Base-by-base conservation (phyloP, 768 basidiomycete genomes). In the Mrakia frigida region DNA sequence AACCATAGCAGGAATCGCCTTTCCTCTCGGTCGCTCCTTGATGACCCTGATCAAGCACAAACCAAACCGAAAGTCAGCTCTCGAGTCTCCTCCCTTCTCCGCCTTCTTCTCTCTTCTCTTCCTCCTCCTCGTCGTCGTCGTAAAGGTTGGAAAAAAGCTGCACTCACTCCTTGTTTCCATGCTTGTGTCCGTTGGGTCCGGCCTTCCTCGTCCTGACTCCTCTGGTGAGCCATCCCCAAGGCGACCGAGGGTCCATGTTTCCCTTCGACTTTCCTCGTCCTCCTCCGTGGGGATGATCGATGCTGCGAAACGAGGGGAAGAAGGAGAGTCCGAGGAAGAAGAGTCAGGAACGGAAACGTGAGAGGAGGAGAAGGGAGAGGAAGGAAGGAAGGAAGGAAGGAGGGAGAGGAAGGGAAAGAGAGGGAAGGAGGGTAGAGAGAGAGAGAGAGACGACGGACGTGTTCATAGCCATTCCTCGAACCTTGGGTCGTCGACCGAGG, bases 231-330 rank as follows among this genome's bases (percentile, higher is more conserved):
- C 92, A 94, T 74, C 93, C 94, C 90, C 91, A 97, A 73, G 92
- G 88, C 16, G 92, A 94, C 37, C 92, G 90, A 3, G 95, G 93
- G 82, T 94, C 90, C 82, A 93, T 96, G 88, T 95, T 90, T 76
- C 92, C 93, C 87, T 99, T 98, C 77, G 91, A 92, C 84, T 96
- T 98, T 80, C 96, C 96, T 85, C 96, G 91, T 84, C 96, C 96
- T 86, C 96, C 95, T 84, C 95, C 95, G 82, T 97, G 94, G 78
- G 96, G 80, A 60, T 95, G 93, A 84, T 94, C 93, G 74, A 87
- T 88, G 65, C 92, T 94, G 75, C n/a, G n/a, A n/a, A n/a, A n/a
- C n/a, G n/a, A n/a, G n/a, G n/a, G n/a, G n/a, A n/a, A n/a, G n/a
- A n/a, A n/a, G n/a, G n/a, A n/a, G n/a, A n/a, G n/a, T n/a, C n/a